These are phyloP conservation scores for Sporisorium graminicola DNA, from an alignment of 1,284 basidiomycete genomes.

Conservation along the genomic window DNA sequence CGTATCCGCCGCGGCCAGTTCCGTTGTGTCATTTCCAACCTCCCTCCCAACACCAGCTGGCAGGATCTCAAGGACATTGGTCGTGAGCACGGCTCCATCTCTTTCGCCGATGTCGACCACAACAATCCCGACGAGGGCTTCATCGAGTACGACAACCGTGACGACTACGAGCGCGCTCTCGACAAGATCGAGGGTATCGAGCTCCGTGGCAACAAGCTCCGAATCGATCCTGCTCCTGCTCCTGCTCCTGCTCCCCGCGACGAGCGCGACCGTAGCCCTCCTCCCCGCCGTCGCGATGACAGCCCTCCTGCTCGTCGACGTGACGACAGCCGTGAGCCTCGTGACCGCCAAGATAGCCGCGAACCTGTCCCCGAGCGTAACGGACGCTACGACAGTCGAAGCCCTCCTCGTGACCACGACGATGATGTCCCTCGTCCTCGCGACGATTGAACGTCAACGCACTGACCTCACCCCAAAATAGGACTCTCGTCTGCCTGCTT, in stretches of 20 bases:
- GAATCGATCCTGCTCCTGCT: slow-evolving; percentile 63
- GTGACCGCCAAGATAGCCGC: slow-evolving; percentile 17
- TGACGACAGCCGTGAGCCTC: slow-evolving; percentile 56
- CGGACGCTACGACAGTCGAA: slow-evolving; percentile 57
- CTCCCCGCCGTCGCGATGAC: slow-evolving; percentile 50
- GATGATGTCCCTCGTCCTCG: slow-evolving; percentile 51
- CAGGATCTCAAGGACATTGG: slow-evolving; percentile 98
- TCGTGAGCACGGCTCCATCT: slow-evolving; percentile 80
- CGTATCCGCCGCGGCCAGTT: slow-evolving; percentile 61
- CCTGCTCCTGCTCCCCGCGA: slow-evolving; percentile 54
- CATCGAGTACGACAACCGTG: slow-evolving; percentile 67
- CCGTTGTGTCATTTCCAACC: slow-evolving; percentile 72
- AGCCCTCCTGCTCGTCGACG: slow-evolving; percentile 48
- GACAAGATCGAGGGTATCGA: slow-evolving; percentile 67
- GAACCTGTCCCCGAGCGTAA: slow-evolving; percentile 51
- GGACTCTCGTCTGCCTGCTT: neutral
- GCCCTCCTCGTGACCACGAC: slow-evolving; percentile 51
- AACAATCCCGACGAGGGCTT: slow-evolving; percentile 66
- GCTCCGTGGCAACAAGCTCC: slow-evolving; percentile 65
- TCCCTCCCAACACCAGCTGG: slow-evolving; percentile 93
- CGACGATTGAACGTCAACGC: slow-evolving; percentile 26
- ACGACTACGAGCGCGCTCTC: slow-evolving; percentile 67
- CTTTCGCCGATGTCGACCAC: slow-evolving; percentile 66
- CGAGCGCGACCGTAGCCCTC: slow-evolving; percentile 61
- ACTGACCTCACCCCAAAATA: neutral